Percentiles rank a stretch among this genome's conserved stretches.
Evolutionary conservation across 768 basidiomycete species (phyloP).

Genomic region (Amanita brunnescens): DNA sequence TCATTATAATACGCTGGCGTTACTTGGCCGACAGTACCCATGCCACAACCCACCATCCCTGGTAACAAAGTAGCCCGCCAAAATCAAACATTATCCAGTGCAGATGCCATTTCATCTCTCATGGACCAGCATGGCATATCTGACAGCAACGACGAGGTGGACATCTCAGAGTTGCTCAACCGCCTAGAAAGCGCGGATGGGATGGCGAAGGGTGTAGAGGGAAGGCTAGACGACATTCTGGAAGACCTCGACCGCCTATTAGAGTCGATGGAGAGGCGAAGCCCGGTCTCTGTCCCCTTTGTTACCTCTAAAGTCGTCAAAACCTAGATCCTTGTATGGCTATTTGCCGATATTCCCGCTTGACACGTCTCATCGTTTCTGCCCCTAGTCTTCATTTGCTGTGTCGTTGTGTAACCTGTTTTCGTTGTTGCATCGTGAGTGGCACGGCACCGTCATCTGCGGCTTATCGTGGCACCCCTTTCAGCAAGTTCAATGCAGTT

Average conservation of each 20-base stretch:
- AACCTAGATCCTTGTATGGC: not conserved
- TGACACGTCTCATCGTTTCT: not conserved
- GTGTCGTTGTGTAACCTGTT: not conserved
- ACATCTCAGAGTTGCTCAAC: conserved; percentile 35
- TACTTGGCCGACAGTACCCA: not conserved
- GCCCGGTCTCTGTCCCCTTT: not conserved
- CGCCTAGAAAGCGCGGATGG: conserved; percentile 49
- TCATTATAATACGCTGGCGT: not conserved
- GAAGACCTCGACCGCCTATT: conserved; percentile 49
- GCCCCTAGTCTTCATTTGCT: not conserved
- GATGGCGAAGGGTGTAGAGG: conserved; percentile 54
- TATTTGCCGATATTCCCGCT: not conserved
- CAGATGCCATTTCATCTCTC: conserved; percentile 12
- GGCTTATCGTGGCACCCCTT: not conserved
- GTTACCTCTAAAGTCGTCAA: not conserved
- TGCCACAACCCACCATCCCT: not conserved
- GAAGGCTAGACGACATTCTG: conserved; percentile 52
- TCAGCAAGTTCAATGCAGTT: not conserved
- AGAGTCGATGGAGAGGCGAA: conserved; percentile 27
- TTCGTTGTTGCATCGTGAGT: not conserved
- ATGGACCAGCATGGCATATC: conserved; percentile 19
- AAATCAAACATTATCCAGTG: not conserved
- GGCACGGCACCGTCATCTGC: not conserved
- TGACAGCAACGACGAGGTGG: not conserved
- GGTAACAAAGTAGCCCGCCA: not conserved